Base-by-base conservation (phyloP, 1,284 basidiomycete genomes). In the Sanghuangporus weigelae region DNA sequence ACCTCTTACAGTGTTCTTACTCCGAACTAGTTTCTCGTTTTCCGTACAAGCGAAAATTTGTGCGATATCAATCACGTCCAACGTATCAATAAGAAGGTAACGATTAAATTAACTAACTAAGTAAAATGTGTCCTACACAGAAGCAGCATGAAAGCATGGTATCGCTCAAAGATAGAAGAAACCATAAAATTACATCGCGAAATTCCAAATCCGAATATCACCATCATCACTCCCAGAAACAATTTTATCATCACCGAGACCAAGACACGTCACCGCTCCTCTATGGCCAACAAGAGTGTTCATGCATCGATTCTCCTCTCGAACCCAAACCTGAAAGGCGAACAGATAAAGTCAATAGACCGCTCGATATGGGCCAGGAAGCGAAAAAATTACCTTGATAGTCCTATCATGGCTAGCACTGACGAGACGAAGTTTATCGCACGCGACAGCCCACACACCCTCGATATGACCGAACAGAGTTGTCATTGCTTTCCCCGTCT, bases 391-490 rank as follows among this genome's bases (percentile, higher is more conserved):
- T 68, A 91, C 92, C 82, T 95, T 95, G 79, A 96, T 90, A 38
- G 95, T 95, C 31, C 93, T 84, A 75, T 96, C 94, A 74, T 98
- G 95, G 69, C 92, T 94, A 4, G 89, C 95, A 61, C 91, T 95
- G 12, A 95, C 95, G 59, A 99, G 81, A 59, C 97, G 83, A 69
- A 98, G 80, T 72, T 94, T 93, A 76, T 99, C 95, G 67, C 91
- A 89, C 57, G 93, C 95, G 38, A 99, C 89, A 12, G 87, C 87
- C 96, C 96, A 99, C 7, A 99, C 95, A 62, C 97, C 97, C 72
- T 97, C 95, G 68, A 95, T 93, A 73, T 97, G 95, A 0, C 96
- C 97, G 73, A 99, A 99, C 63, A 97, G 82, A 39, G 97, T 98
- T 69, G 85, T 81, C 57, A 86, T 79, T 54, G 89, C 85, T 69